phyloP scores from a whole-genome alignment of 495 filamentous ascomycete species.

The Margaritispora aquatica region DNA sequence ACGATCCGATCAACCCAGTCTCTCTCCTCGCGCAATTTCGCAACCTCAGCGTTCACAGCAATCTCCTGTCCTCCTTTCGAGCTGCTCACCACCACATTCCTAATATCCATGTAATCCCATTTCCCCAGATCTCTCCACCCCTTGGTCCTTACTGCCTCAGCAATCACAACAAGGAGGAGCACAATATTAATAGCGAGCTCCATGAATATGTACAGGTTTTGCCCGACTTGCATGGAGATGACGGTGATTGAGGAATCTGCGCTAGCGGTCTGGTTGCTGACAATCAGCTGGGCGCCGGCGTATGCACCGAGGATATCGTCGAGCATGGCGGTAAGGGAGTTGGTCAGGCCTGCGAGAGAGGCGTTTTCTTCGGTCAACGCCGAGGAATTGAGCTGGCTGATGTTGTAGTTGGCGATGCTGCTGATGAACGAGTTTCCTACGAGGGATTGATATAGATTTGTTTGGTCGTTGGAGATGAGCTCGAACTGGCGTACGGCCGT shows the following conservation, averaged over 20 bases:
- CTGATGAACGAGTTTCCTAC: conserved; percentile 29
- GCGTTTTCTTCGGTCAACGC: conserved; percentile 16
- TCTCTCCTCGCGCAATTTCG: not conserved
- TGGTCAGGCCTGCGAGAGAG: conserved; percentile 26
- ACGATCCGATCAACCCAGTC: not conserved
- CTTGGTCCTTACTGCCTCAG: not conserved
- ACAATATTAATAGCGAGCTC: not conserved
- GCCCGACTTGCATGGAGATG: not conserved
- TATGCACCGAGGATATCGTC: conserved; percentile 32
- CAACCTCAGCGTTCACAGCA: not conserved
- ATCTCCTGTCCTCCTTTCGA: not conserved
- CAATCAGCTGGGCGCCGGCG: conserved; percentile 29
- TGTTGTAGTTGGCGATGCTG: conserved; percentile 25
- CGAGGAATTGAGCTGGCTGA: not conserved
- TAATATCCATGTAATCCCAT: conserved; percentile 1
- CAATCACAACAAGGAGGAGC: not conserved
- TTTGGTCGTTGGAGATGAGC: conserved; percentile 29
- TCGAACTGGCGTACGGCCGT: conserved; percentile 25
- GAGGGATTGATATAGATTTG: conserved; percentile 28
- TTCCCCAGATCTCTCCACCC: not conserved
- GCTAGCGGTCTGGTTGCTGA: conserved; percentile 1
- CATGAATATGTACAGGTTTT: not conserved
- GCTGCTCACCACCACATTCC: not conserved
- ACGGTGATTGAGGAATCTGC: not conserved
- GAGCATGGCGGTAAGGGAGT: conserved; percentile 27